Percentiles rank a stretch among this genome's conserved stretches.
phyloP scores from a whole-genome alignment of 106 monocot species.

The Gastrodia elata region DNA sequence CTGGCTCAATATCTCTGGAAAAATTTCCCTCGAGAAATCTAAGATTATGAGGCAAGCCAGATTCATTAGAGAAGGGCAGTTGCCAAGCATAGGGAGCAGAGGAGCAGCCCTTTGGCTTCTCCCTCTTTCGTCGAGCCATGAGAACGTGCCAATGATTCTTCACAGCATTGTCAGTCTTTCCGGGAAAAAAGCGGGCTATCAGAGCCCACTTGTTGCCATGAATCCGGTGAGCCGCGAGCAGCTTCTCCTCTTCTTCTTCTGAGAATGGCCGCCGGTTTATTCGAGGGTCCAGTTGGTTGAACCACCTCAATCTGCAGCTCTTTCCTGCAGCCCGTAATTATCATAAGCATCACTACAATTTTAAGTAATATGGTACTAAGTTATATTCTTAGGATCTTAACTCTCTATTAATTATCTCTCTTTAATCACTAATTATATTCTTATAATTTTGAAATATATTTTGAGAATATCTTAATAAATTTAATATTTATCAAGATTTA shows the following conservation, averaged over 20 bases:
- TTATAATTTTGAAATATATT: too few relatives aligned
- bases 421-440: too few relatives aligned
- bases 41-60: not conserved
- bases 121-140: constrained; percentile 52
- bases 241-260: constrained; percentile 69
- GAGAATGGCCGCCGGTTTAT: constrained; percentile 79
- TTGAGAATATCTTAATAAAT: too few relatives aligned
- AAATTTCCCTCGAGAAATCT: not conserved
- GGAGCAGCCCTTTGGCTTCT: constrained; percentile 2
- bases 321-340: constrained; percentile 39
- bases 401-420: too few relatives aligned
- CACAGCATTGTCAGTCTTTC: constrained; percentile 85
- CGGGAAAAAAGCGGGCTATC: constrained; percentile 77
- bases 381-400: too few relatives aligned
- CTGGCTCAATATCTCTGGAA: not conserved
- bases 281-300: constrained; percentile 82
- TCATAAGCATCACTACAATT: too few relatives aligned
- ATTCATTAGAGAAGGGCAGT: not conserved
- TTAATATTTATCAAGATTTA: too few relatives aligned
- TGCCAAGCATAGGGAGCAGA: constrained; percentile 15
- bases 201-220: constrained; percentile 91
- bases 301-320: constrained; percentile 91
- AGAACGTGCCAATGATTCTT: constrained; percentile 96
- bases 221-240: constrained; percentile 46
- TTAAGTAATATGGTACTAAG: too few relatives aligned